Evolutionary conservation across 768 basidiomycete species (phyloP).

Genomic region (Lactifluus echinatus): DNA sequence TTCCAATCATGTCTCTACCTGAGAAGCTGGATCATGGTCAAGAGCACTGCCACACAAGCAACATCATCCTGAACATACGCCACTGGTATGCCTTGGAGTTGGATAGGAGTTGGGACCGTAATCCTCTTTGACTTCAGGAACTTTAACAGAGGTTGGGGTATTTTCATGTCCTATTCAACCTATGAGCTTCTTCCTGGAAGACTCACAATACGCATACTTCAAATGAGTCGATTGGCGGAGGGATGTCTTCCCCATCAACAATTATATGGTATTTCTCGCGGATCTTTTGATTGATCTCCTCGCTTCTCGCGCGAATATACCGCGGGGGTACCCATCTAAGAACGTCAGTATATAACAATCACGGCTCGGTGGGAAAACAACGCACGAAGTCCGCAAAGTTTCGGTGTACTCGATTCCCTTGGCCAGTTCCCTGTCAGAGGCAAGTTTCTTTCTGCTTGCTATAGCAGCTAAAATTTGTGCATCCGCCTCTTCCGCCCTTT

Average conservation of each 20-base stretch:
- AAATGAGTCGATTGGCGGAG: constrained; percentile 89
- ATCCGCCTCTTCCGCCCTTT: constrained; percentile 83
- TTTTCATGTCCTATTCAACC: constrained; percentile 83
- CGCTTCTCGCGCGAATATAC: constrained; percentile 64
- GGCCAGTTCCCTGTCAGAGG: constrained; percentile 87
- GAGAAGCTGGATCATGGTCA: constrained; percentile 53
- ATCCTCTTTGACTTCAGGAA: constrained; percentile 84
- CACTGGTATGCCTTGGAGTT: constrained; percentile 92
- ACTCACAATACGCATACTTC: constrained; percentile 35
- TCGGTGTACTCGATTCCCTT: constrained; percentile 90
- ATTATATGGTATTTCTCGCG: constrained; percentile 92
- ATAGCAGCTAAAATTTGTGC: constrained; percentile 89
- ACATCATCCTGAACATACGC: constrained; percentile 50
- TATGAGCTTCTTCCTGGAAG: constrained; percentile 11
- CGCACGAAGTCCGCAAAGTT: constrained; percentile 71
- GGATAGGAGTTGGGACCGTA: constrained; percentile 84
- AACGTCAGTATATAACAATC: background rate
- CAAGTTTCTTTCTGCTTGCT: constrained; percentile 81
- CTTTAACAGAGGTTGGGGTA: constrained; percentile 78
- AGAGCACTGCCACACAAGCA: background rate
- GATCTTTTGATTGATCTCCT: constrained; percentile 61
- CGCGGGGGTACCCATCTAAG: constrained; percentile 81
- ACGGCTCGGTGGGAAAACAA: constrained; percentile 15
- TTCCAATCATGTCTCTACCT: constrained; percentile 96
- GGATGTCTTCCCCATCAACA: constrained; percentile 88